phyloP scores from a whole-genome alignment of 768 basidiomycete species.

The Russula sp. region DNA sequence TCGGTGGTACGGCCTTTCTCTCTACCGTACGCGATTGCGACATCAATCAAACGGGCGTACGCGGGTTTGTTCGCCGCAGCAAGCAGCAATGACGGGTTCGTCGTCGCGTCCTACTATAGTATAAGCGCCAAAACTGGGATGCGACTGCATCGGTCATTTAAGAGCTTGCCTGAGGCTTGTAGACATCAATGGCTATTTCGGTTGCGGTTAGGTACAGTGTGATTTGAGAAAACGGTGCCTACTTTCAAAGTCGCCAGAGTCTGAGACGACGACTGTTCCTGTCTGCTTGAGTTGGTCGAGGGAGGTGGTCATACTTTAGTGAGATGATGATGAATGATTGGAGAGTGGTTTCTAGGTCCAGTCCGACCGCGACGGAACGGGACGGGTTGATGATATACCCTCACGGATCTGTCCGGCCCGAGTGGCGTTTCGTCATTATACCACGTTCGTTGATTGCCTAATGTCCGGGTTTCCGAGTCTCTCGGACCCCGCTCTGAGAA shows the following conservation, averaged over 20 bases:
- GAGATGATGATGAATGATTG: conserved; percentile 19
- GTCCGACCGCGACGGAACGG: neutral
- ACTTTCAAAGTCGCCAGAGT: conserved; percentile 95
- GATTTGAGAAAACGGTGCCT: conserved; percentile 21
- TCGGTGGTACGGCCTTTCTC: conserved; percentile 75
- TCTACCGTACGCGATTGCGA: conserved; percentile 70
- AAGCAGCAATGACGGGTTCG: conserved; percentile 93
- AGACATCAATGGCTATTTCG: conserved; percentile 76
- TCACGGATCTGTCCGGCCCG: conserved; percentile 12
- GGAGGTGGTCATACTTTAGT: conserved; percentile 57
- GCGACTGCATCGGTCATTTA: neutral
- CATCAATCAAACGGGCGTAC: conserved; percentile 78
- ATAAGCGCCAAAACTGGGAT: neutral
- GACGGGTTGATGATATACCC: conserved; percentile 8
- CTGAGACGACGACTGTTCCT: conserved; percentile 94
- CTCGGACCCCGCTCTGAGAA: too few relatives aligned
- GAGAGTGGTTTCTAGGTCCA: neutral
- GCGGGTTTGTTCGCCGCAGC: conserved; percentile 85
- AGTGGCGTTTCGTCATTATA: too few relatives aligned
- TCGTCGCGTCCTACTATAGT: conserved; percentile 79
- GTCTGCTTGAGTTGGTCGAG: conserved; percentile 83
- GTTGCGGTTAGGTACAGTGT: conserved; percentile 18
- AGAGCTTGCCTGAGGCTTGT: conserved; percentile 79
- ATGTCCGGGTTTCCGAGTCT: too few relatives aligned
- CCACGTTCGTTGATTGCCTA: too few relatives aligned